phyloP scores from a whole-genome alignment of 805 yeast genomes.

The Suhomyces kilbournensis region DNA sequence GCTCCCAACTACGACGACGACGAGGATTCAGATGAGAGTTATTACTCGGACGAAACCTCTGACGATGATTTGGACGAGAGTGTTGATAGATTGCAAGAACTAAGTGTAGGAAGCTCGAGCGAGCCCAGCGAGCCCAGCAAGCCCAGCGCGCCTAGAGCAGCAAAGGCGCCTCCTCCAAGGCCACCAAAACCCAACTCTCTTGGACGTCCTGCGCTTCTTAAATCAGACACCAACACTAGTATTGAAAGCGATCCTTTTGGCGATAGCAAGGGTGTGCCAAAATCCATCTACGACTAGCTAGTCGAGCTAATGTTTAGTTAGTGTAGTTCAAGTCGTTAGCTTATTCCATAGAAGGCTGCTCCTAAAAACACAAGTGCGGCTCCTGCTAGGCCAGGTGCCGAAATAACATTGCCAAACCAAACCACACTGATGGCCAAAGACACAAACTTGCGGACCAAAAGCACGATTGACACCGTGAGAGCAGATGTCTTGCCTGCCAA shows the following conservation, averaged over 20 bases:
- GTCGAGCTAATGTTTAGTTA: conserved; percentile 1
- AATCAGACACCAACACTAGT: conserved; percentile 25
- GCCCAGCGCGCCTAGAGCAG: conserved; percentile 21
- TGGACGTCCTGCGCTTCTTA: conserved; percentile 11
- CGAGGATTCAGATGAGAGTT: conserved; percentile 25
- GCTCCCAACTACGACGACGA: conserved; percentile 32
- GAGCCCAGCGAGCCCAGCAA: conserved; percentile 22
- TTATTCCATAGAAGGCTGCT: conserved; percentile 1
- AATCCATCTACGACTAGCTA: conserved; percentile 1
- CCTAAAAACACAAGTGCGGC: conserved; percentile 40
- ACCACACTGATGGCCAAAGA: conserved; percentile 56
- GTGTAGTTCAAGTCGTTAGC: background rate
- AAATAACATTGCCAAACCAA: conserved; percentile 48
- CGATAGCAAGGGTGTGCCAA: conserved; percentile 18
- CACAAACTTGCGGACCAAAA: conserved; percentile 58
- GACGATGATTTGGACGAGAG: conserved; percentile 25
- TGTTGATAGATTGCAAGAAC: conserved; percentile 7
- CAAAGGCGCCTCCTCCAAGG: conserved; percentile 19
- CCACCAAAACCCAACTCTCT: conserved; percentile 21
- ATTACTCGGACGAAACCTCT: conserved; percentile 35
- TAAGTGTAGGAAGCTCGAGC: conserved; percentile 10
- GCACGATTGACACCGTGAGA: conserved; percentile 57
- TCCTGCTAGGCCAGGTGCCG: conserved; percentile 43
- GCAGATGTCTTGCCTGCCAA: conserved; percentile 59
- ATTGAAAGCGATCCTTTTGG: conserved; percentile 40